Conservation (phyloP, 805 yeast species). For the Candida maesae region DNA sequence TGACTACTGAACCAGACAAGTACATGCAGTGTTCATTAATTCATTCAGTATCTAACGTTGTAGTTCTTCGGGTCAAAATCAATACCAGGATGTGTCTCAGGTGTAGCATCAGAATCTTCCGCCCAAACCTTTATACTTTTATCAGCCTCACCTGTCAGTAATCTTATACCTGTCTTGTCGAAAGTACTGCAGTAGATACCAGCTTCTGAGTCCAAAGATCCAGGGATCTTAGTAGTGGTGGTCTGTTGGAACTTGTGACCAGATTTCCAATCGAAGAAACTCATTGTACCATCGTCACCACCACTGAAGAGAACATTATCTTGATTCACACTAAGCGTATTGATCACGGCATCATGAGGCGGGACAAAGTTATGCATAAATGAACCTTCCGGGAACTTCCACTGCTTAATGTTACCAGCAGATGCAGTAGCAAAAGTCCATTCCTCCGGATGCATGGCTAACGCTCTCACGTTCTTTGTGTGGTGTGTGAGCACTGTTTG, state of each 20-base stretch:
- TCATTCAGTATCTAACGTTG: conserved; percentile 17
- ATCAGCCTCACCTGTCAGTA: conserved; percentile 89
- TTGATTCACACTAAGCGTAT: conserved; percentile 60
- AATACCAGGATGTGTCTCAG: conserved; percentile 25
- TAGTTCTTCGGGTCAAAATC: conserved; percentile 21
- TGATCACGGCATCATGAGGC: conserved; percentile 50
- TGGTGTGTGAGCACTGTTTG: conserved; percentile 78
- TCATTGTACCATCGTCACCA: conserved; percentile 75
- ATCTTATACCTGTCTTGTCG: conserved; percentile 74
- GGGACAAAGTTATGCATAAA: conserved; percentile 56
- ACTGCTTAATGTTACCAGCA: conserved; percentile 76
- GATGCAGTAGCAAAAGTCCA: conserved; percentile 77
- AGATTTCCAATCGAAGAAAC: conserved; percentile 71
- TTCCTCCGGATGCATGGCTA: conserved; percentile 65
- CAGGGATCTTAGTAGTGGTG: conserved; percentile 57
- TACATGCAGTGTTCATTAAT: not conserved
- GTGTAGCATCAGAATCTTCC: conserved; percentile 35
- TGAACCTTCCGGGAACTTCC: conserved; percentile 77
- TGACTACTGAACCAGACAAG: no score
- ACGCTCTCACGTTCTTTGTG: conserved; percentile 71
- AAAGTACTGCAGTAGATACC: conserved; percentile 70
- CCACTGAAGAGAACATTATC: conserved; percentile 74
- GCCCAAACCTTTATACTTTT: conserved; percentile 79
- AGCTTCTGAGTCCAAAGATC: conserved; percentile 61
- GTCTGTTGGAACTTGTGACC: conserved; percentile 61